These are phyloP conservation scores for Pleurotus djamor DNA, from an alignment of 768 basidiomycete species.

Conservation along the genomic window DNA sequence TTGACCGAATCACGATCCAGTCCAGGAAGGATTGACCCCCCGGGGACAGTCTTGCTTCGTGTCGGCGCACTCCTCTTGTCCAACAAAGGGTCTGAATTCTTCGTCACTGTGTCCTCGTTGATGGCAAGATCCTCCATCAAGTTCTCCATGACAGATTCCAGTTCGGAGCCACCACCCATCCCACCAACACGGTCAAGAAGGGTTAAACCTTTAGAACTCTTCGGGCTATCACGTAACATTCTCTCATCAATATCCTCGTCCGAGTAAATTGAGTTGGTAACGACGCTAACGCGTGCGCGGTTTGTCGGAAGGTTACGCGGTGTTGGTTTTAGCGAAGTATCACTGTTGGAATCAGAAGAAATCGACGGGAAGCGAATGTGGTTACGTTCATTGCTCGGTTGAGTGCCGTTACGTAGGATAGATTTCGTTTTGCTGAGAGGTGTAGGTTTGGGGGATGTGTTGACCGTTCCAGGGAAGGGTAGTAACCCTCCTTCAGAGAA, in stretches of 20 bases:
- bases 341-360: not conserved
- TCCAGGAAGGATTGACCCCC: constrained; percentile 29
- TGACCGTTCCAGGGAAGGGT: constrained; percentile 13
- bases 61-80: not conserved
- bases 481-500: constrained; percentile 13
- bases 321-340: not conserved
- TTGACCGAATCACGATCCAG: constrained; percentile 47
- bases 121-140: constrained; percentile 37
- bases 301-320: not conserved
- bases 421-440: constrained; percentile 11
- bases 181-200: not conserved
- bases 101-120: constrained; percentile 17
- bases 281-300: not conserved
- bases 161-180: constrained; percentile 1
- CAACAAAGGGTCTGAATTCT: constrained; percentile 7
- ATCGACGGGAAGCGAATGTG: constrained; percentile 7
- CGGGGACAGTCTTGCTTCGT: constrained; percentile 2
- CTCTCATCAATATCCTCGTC: not conserved
- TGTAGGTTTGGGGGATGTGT: constrained; percentile 12
- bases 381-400: constrained; percentile 8
- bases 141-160: constrained; percentile 50
- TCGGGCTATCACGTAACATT: not conserved
- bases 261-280: constrained; percentile 3
- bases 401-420: constrained; percentile 23
- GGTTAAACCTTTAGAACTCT: not conserved